Evolutionary conservation across 352 stramenopile species (phyloP), one percentile per base, ranked within the genome.

Genomic region (Pythium oligandrum): DNA sequence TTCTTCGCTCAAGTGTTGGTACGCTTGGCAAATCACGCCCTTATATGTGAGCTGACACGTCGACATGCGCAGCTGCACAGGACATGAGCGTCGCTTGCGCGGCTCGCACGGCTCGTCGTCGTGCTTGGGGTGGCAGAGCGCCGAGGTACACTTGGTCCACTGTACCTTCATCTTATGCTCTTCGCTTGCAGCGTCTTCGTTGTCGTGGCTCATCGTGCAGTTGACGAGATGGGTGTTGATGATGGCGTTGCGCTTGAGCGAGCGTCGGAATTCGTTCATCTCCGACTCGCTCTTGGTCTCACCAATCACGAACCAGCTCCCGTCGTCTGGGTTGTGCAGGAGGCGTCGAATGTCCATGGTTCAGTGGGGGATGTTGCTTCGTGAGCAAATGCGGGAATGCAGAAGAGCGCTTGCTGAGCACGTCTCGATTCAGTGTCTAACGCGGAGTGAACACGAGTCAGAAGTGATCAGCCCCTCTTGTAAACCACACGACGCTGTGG

Each of bases 101-200:
- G 38, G 47, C 6, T 35, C 12, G n/a, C 44, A 39, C 30, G 57
- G 39, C 12, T 38, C 17, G 42, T 61, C 40, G 17, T 68, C 40
- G 46, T 43, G 10, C 66, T 88, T 88, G n/a, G 79, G 79, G 49
- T 90, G 79, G 53, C 79, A 90, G 61, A 90, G 57, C 31, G 75
- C 77, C 50, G 79, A 90, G 35, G 79, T 90, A 63, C 79, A 90
- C 63, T 86, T 88, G 54, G 79, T 88, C 79, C 79, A 90, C 56
- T 90, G 79, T 31, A 90, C 79, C 44, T 90, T 90, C 79, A 90
- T 90, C 68, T 90, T 90, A 67, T 90, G 79, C 45, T 90, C 79
- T 6, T 62, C 56, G 52, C 73, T 73, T 4, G 57, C 64, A 43
- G 55, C 57, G 10, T 73, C 59, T 32, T 71, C 52, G 55, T 76